Evolutionary conservation across 1,284 basidiomycete species (phyloP).

Genomic region (Grifola frondosa): DNA sequence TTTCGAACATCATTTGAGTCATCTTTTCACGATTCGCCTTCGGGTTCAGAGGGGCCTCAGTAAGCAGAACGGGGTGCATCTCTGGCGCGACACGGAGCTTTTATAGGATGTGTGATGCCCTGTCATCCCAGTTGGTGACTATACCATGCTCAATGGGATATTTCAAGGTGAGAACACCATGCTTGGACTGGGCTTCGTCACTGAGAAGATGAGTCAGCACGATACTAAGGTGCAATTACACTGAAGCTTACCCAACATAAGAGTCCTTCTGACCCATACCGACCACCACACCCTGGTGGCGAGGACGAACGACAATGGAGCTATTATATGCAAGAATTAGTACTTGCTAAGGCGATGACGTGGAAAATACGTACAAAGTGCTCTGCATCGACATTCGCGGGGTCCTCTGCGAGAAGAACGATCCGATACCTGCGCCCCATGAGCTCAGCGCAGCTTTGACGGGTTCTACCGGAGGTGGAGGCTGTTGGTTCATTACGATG

Average conservation of each 20-base stretch:
- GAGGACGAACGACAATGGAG: constrained; percentile 87
- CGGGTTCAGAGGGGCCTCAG: constrained; percentile 88
- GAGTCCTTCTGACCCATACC: constrained; percentile 86
- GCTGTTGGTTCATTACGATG: constrained; percentile 27
- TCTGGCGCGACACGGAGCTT: constrained; percentile 80
- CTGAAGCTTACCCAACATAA: constrained; percentile 67
- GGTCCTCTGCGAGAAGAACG: constrained; percentile 47
- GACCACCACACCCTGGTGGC: constrained; percentile 90
- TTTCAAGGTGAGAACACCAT: constrained; percentile 89
- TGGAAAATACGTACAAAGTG: constrained; percentile 26
- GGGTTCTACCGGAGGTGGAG: constrained; percentile 26
- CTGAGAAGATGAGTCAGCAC: too few relatives aligned
- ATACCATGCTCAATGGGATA: constrained; percentile 82
- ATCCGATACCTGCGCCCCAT: constrained; percentile 61
- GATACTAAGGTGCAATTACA: background rate
- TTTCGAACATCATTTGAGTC: constrained; percentile 97
- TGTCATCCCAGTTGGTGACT: constrained; percentile 95
- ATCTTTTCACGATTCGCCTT: constrained; percentile 94
- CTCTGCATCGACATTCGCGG: constrained; percentile 32
- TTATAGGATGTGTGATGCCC: constrained; percentile 92
- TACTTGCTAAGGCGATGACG: constrained; percentile 2
- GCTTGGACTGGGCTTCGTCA: constrained; percentile 92
- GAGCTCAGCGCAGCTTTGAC: constrained; percentile 36
- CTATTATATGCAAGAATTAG: constrained; percentile 34
- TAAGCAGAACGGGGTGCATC: constrained; percentile 90